Evolutionary conservation across 2,329 filamentous ascomycete species (phyloP), one percentile per base, ranked within the genome.

Genomic region (Cyclaneusma minus): DNA sequence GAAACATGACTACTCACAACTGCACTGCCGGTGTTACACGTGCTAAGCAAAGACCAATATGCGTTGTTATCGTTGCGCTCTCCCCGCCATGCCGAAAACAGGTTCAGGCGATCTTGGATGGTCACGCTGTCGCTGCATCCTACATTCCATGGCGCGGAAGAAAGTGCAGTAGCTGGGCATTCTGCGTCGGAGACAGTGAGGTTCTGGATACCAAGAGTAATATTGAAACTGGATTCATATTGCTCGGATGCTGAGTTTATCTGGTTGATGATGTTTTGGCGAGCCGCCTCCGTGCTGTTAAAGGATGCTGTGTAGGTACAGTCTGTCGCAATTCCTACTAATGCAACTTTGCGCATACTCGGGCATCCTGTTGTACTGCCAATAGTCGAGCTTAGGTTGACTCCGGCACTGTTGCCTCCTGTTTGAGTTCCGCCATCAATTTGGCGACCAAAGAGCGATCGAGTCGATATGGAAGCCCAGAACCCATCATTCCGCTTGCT

Each of bases 181-280:
- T 60, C 58, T 4, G 63, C 52, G 22, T 81, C 70, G 30, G 70
- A 81, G 34, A 94, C 68, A 16, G 83, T 79, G 28, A 98, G 53
- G 44, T 93, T 92, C 39, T 76, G 71, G 33, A 98, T 69, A 22
- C 84, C 89, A 18, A 98, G 69, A 0, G 85, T 87, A 41, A 98
- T 87, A 51, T 94, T 94, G 58, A 98, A 95, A 6, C 80, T 80
- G 40, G 64, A 70, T 50, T 98, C 89, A 45, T 89, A 98, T 7
- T 94, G 56, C 34, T 73, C 68, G 2, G 87, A 94, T 1, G 89
- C 89, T 22, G 72, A 62, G 54, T 92, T 94, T 48, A 98, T 78
- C 46, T 82, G 64, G 27, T 60, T 62, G 40, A 98, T 84, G 35
- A 98, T 66, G 47, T 89, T 89, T 34, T 65, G 50, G 29, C 74